Evolutionary conservation across 345 rosid genomes (phyloP).

Genomic region (Eutrema japonicum): DNA sequence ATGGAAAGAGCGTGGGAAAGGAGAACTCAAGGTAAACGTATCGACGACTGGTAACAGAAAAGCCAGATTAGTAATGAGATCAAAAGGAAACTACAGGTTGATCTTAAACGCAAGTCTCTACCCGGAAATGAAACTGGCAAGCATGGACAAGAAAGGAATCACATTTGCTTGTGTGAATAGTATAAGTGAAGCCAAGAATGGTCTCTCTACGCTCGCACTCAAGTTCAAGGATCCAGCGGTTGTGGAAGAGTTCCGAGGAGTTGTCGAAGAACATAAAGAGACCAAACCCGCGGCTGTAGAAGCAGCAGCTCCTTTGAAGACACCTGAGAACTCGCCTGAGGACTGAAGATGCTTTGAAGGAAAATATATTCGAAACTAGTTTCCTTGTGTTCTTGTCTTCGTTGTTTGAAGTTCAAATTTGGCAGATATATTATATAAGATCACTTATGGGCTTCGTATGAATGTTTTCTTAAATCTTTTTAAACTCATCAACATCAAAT

Average conservation of each 20-base stretch:
- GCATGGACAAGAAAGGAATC: conserved; percentile 88
- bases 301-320: conserved; percentile 55
- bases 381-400: background rate
- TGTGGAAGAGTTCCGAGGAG: conserved; percentile 65
- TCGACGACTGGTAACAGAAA: conserved; percentile 54
- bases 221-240: conserved; percentile 77
- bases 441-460: conserved; percentile 4
- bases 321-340: conserved; percentile 80
- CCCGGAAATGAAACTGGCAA: conserved; percentile 87
- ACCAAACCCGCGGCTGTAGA: conserved; percentile 35
- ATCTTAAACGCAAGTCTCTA: conserved; percentile 85
- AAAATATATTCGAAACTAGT: conserved; percentile 14
- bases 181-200: conserved; percentile 56
- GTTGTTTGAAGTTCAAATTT: conserved; percentile 23
- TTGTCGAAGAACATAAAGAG: conserved; percentile 56
- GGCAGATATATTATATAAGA: conserved; percentile 9
- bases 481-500: background rate
- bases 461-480: background rate
- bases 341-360: conserved; percentile 48
- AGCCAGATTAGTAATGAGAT: conserved; percentile 86
- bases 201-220: conserved; percentile 76
- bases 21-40: conserved; percentile 83
- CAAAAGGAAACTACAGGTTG: conserved; percentile 83
- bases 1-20: conserved; percentile 99
- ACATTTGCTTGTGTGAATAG: conserved; percentile 89